Percentiles rank a stretch among this genome's conserved stretches.
These are phyloP conservation scores for Trichoderma parareesei DNA, from an alignment of 495 filamentous ascomycete genomes.

Conservation along the genomic window DNA sequence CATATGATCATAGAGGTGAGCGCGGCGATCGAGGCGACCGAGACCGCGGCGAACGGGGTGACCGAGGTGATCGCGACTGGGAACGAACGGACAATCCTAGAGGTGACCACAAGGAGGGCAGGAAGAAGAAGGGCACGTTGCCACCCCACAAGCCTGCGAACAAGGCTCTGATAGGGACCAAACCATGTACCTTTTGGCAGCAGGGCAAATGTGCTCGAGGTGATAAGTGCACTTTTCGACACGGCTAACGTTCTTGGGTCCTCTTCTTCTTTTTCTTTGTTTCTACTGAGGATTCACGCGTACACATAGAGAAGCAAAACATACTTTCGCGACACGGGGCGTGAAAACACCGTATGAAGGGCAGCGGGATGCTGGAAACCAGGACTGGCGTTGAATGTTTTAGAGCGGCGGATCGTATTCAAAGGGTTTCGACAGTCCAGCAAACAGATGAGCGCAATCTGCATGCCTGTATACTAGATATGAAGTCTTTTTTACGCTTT, in stretches of 20 bases:
- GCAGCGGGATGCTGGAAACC: neutral
- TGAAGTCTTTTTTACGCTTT: no score
- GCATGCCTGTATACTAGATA: no score
- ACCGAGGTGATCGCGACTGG: slow-evolving; percentile 2
- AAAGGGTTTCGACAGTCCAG: neutral
- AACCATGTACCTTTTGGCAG: slow-evolving; percentile 68
- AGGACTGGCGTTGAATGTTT: neutral
- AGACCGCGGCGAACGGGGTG: no score
- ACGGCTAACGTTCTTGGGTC: slow-evolving; percentile 34
- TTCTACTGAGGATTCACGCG: neutral
- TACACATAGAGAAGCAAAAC: neutral
- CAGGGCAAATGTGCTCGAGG: slow-evolving; percentile 79
- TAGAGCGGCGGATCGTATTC: neutral
- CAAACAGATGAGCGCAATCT: neutral
- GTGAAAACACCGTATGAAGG: neutral
- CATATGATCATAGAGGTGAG: neutral
- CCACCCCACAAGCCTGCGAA: slow-evolving; percentile 32
- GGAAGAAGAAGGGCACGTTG: slow-evolving; percentile 16
- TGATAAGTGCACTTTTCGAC: slow-evolving; percentile 75
- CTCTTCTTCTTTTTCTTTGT: neutral
- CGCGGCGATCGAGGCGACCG: neutral
- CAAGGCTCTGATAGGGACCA: slow-evolving; percentile 41
- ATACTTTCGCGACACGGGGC: neutral
- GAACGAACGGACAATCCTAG: slow-evolving; percentile 5
- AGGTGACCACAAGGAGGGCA: slow-evolving; percentile 10